Evolutionary conservation across 2,329 filamentous ascomycete genomes (phyloP).

Genomic region (Nannizziopsis arthrosporioides): DNA sequence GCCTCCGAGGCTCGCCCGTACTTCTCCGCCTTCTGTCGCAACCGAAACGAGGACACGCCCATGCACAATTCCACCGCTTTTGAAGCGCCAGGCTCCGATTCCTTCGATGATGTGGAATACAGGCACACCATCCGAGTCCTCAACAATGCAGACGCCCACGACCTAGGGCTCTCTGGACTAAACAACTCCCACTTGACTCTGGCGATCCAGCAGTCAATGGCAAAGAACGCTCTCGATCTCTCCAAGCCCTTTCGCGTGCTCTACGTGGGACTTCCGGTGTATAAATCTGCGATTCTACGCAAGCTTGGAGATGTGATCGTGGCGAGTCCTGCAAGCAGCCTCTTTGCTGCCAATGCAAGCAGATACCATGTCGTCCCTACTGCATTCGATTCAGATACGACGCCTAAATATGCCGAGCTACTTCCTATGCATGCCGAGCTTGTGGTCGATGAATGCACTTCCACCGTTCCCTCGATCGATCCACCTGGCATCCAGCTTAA

Average conservation of each 20-base stretch:
- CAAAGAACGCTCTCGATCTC: constrained; percentile 28
- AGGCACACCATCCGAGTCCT: constrained; percentile 32
- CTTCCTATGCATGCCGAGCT: constrained; percentile 38
- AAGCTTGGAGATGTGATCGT: constrained; percentile 40
- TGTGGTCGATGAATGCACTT: constrained; percentile 37
- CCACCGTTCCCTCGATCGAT: constrained; percentile 23
- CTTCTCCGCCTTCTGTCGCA: constrained; percentile 22
- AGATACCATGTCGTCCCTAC: constrained; percentile 40
- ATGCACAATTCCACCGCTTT: constrained; percentile 33
- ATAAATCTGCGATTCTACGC: constrained; percentile 33
- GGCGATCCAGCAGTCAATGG: constrained; percentile 36
- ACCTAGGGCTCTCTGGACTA: constrained; percentile 22
- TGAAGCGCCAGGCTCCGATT: constrained; percentile 32
- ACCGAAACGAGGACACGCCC: constrained; percentile 14
- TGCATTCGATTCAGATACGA: constrained; percentile 35
- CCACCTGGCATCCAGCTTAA: constrained; percentile 22
- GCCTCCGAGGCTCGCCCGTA: constrained; percentile 24
- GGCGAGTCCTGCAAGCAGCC: constrained; percentile 27
- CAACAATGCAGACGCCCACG: neutral
- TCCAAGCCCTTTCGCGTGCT: constrained; percentile 36
- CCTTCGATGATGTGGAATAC: constrained; percentile 31
- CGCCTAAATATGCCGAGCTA: constrained; percentile 39
- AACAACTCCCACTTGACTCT: constrained; percentile 17
- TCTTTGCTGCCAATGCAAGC: constrained; percentile 30
- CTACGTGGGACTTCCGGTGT: constrained; percentile 32